A percentile compares a stretch with the other conserved stretches of the same genome.
Conservation (phyloP, 768 basidiomycete genomes). For the Auricularia sp. region DNA sequence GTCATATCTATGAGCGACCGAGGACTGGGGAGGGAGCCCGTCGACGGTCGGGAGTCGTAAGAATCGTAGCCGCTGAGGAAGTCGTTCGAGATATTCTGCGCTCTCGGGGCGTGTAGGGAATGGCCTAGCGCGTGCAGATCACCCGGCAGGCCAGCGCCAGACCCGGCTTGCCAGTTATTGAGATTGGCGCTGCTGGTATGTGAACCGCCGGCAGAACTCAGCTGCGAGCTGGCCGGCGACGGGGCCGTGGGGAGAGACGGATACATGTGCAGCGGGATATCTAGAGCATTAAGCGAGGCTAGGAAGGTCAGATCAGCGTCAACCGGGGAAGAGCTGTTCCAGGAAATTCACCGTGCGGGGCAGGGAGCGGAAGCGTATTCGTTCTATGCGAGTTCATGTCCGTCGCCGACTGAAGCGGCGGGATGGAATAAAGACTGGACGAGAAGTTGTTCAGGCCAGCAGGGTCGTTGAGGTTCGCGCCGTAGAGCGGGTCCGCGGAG, state of each 20-base stretch:
- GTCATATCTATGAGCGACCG: constrained; percentile 1
- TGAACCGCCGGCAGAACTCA: neutral
- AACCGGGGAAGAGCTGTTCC: neutral
- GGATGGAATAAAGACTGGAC: neutral
- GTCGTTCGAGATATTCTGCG: neutral
- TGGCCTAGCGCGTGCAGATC: neutral
- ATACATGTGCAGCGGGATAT: neutral
- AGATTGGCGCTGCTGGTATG: neutral
- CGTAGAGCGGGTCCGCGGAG: neutral
- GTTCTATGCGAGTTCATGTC: neutral
- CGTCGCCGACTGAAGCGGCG: neutral
- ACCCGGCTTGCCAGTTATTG: neutral
- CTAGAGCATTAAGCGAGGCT: neutral
- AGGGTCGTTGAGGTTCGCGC: neutral
- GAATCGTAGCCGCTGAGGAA: neutral
- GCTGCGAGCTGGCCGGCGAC: neutral
- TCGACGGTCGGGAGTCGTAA: constrained; percentile 1
- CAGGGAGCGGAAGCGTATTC: neutral
- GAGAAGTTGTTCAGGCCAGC: neutral
- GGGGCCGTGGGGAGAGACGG: neutral
- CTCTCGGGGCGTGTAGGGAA: neutral
- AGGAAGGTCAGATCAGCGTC: neutral
- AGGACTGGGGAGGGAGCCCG: neutral
- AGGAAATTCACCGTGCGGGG: neutral
- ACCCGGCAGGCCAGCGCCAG: neutral